Base-by-base conservation (phyloP, 2,329 filamentous ascomycete genomes). In the Macrophomina tecta region DNA sequence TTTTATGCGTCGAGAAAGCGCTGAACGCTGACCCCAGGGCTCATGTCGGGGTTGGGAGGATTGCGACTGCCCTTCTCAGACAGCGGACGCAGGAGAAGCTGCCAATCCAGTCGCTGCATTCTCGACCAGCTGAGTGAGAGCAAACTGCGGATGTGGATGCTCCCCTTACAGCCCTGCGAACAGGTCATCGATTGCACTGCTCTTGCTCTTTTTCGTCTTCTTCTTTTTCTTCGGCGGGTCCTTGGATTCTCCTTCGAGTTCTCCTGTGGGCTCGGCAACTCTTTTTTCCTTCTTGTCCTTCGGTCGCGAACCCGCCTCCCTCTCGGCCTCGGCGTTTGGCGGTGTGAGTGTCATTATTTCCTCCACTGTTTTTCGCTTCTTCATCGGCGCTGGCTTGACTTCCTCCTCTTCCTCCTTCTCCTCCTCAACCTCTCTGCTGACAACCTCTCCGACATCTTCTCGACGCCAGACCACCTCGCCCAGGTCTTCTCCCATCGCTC, bases 191-290 rank as follows among this genome's bases (percentile, higher is more conserved):
- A 67, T 67, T 7, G 65, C 38, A 16, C 45, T 62, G 12, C n/a
- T 23, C 46, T 62, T 62, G 28, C 38, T 6, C 28, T 67, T 67
- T 40, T 63, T 67, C n/a, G 28, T 48, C 40, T 56, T 67, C 56
- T 67, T 67, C 55, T 61, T 66, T 30, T 65, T 65, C 30, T 58
- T 65, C 12, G 51, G 51, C 23, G 63, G 63, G 12, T 56, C 62
- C 38, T 48, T 46, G 7, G 14, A 7, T 38, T 65, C 63, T 3
- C 14, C 5, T 23, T 40, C 51, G 2, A 16, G n/a, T 6, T 38
- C 62, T 4, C 28, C 16, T 7, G 8, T 28, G 4, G 28, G 14
- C 51, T 65, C 38, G 0, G 18, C 49, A 32, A n/a, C 40, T 42
- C 63, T 58, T 38, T 64, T 55, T 23, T 48, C 58, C 45, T 62